Base-by-base conservation (phyloP, 805 yeast species). In the Ogataea dorogensis region DNA sequence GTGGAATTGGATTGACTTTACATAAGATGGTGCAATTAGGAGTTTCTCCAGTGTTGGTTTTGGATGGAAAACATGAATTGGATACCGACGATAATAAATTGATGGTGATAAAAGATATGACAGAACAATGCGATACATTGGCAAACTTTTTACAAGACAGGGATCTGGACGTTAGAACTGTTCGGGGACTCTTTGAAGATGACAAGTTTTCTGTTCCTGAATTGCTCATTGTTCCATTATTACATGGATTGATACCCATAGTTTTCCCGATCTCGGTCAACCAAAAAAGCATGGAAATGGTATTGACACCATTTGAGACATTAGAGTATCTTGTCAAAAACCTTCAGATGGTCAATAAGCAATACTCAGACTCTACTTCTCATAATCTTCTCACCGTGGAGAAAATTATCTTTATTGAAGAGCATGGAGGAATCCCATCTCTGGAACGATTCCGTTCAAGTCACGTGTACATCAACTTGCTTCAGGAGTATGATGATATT, bases 401-500 rank as follows among this genome's bases (percentile, higher is more conserved):
- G 45, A 93, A 93, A 48, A 62, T 91, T 18, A 75, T 91, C 6
- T 78, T 81, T 44, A 65, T 93, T 19, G 97, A 88, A 50, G 75
- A 79, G 1, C 56, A 73, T 13, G 99, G 99, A 2, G 99, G 99
- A 0, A 81, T 87, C 5, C 98, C 98, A 0, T 83, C 94, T 0
- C 65, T 79, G 16, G 96, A 87, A 54, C 70, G 98, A 40, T 74
- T 78, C 40, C 77, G 79, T 38, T 78, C 88, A 3, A 75, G 95
- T 12, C 98, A 93, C 59, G 94, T 93, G 1, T 82, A 83, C 42
- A 79, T 91, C 40, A 91, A 93, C 53, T 61, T 91, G 24, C 72
- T 77, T 8, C 97, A 91, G 61, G 98, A 91, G 53, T 82, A 71
- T 48, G 68, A 76, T 1, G 81, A 74, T 30, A 79, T 87, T 13